Evolutionary conservation across 345 rosid genomes (phyloP).

Genomic region (Citrus australasica): DNA sequence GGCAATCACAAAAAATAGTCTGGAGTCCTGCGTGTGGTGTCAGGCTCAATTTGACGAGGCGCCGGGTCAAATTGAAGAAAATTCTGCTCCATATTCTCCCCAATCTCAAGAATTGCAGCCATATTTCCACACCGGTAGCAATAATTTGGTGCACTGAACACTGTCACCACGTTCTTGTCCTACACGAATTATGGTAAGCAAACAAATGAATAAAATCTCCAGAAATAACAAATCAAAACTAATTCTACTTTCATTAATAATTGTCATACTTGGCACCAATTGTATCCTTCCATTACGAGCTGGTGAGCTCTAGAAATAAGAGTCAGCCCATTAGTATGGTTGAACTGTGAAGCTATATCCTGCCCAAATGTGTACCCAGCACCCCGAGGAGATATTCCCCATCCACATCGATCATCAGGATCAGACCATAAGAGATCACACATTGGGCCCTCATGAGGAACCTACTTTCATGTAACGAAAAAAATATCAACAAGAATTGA

Average conservation of each 20-base stretch:
- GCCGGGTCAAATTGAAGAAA: constrained; percentile 92
- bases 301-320: constrained; percentile 88
- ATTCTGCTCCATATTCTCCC: constrained; percentile 79
- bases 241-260: not conserved
- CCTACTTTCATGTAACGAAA: constrained; percentile 28
- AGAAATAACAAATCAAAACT: not conserved
- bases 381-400: constrained; percentile 61
- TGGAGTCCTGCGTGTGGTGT: constrained; percentile 76
- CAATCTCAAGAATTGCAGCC: constrained; percentile 86
- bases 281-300: constrained; percentile 89
- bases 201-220: not conserved
- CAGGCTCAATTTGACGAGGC: constrained; percentile 81
- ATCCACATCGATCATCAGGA: constrained; percentile 58
- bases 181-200: constrained; percentile 11
- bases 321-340: constrained; percentile 70
- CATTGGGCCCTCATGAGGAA: constrained; percentile 87
- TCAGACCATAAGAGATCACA: constrained; percentile 84
- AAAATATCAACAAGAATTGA: not conserved
- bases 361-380: constrained; percentile 65
- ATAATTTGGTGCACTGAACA: constrained; percentile 83
- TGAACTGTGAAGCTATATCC: constrained; percentile 69
- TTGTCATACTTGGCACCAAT: constrained; percentile 72
- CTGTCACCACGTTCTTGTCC: constrained; percentile 83
- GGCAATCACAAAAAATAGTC: constrained; percentile 71
- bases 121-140: constrained; percentile 82